Base-by-base conservation (phyloP, 164 flowering plant species). In the Kalanchoe fedtschenkoi region DNA sequence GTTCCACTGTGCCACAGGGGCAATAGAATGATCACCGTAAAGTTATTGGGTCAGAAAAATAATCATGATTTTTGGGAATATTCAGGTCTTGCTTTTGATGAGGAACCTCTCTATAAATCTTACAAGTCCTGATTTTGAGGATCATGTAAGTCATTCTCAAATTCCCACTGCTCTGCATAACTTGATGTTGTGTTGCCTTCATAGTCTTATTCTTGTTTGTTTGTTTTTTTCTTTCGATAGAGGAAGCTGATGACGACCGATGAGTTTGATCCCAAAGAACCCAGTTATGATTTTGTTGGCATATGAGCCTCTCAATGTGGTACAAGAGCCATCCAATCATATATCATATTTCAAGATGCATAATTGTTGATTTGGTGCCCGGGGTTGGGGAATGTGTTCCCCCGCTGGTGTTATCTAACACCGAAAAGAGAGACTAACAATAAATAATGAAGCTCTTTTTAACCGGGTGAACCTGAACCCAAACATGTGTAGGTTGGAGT, bases 61-160 rank as follows among this genome's bases (percentile, higher is more conserved):
- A 24, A 9, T 26, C 4, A 5, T 24, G 21, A n/a, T 24, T 2
- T 26, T 62, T 54, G 22, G 14, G 34, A 13, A 7, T 28, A 8
- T 74, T 77, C 87, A 88, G 96, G 92, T 86, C 63, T 75, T 84
- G 68, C 70, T 86, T 64, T 70, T 88, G 77, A 88, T 88, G 87
- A 76, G 80, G 67, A 85, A 85, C 66, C 84, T 85, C 57, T 78
- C 83, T 4, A 21, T 83, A 57, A 83, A 85, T 75, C 71, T 88
- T 80, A 76, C 85, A 29, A 84, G 71, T 63, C 87, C 88, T 54
- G 88, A 83, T 34, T 83, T 81, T 67, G 86, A 79, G 74, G 82
- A 83, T 55, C 64, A 81, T 70, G 92, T 88, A 72, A 86, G 90
- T 22, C 8, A 3, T 19, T 44, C 28, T 2, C 28, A 47, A 47